Evolutionary conservation across 2,329 filamentous ascomycete species (phyloP), one percentile per base, ranked within the genome.

Genomic region (Cladophialophora carrionii): DNA sequence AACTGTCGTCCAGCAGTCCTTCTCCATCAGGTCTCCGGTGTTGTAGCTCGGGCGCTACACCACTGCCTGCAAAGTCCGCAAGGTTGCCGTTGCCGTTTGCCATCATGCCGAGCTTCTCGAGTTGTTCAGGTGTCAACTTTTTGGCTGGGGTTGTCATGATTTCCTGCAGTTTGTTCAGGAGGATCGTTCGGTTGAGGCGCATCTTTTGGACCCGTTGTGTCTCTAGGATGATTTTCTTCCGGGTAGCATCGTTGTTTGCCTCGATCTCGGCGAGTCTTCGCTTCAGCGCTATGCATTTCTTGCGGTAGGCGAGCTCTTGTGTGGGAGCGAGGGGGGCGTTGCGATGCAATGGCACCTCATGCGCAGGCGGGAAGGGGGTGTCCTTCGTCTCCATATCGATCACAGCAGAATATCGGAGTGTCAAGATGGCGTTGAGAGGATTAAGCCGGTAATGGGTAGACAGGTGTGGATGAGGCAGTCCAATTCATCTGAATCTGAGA

Each of bases 241-340:
- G 87, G 54, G 91, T 89, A 63, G 90, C 86, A 73, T 96, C 92
- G 77, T 97, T 97, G 74, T 92, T 89, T 66, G 92, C 88, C 76
- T 98, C 93, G 72, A 98, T 91, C 76, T 97, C 93, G 76, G 88
- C 90, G 69, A 95, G 91, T 67, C 95, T 90, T 73, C 91, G 90
- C 80, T 96, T 96, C 24, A 99, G 86, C 73, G 96, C 90, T 75
- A 97, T 92, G 78, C 94, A 98, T 86, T 99, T 98, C 70, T 91
- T 87, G 73, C 95, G 92, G 79, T 98, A 99, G 57, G 94, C 93
- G 76, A 94, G 90, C 79, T 99, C 94, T 68, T 98, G 92, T 17
- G 92, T 96, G 17, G 95, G 94, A 22, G 94, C 92, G 63, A 88
- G 84, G 12, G 82, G 76, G 65, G 75, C 69, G 71, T 69, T 72